Conservation (phyloP, 2,329 filamentous ascomycete species). For the Sarocladium strictum region DNA sequence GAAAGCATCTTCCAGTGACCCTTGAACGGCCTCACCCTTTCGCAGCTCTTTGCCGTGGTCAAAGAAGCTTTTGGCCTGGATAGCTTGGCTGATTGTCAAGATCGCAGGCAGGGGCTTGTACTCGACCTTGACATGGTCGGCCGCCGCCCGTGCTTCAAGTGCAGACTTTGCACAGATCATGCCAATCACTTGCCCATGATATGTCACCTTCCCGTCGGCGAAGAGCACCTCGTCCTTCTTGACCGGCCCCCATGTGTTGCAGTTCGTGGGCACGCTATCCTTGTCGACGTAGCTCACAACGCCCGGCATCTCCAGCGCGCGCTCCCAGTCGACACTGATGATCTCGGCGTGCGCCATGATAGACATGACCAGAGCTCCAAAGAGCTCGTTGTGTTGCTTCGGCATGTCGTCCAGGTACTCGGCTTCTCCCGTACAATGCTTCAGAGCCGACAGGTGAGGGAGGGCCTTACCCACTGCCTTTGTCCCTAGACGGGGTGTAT, state of each 20-base stretch:
- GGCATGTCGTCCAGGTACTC: slow-evolving; percentile 91
- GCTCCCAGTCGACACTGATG: slow-evolving; percentile 60
- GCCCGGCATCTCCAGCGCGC: slow-evolving; percentile 71
- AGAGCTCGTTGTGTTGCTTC: slow-evolving; percentile 71
- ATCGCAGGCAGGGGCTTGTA: slow-evolving; percentile 83
- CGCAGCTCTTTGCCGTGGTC: slow-evolving; percentile 73
- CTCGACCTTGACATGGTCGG: slow-evolving; percentile 72
- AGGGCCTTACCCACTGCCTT: slow-evolving; percentile 70
- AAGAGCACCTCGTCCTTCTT: slow-evolving; percentile 74
- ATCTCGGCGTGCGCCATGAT: slow-evolving; percentile 79
- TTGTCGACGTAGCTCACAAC: slow-evolving; percentile 75
- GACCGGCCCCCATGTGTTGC: slow-evolving; percentile 82
- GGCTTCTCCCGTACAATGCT: slow-evolving; percentile 81
- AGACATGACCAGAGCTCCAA: slow-evolving; percentile 74
- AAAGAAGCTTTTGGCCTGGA: slow-evolving; percentile 77
- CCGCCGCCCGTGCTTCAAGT: slow-evolving; percentile 65
- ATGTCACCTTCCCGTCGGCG: slow-evolving; percentile 76
- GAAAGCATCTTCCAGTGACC: slow-evolving; percentile 56
- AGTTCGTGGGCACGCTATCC: slow-evolving; percentile 64
- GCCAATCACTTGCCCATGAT: slow-evolving; percentile 79
- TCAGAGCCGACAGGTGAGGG: slow-evolving; percentile 77
- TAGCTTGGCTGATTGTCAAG: slow-evolving; percentile 85
- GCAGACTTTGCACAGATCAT: slow-evolving; percentile 74
- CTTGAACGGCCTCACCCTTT: slow-evolving; percentile 55
- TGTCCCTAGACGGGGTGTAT: slow-evolving; percentile 69